phyloP scores from a whole-genome alignment of 345 rosid species.

The Cardiospermum halicacabum region DNA sequence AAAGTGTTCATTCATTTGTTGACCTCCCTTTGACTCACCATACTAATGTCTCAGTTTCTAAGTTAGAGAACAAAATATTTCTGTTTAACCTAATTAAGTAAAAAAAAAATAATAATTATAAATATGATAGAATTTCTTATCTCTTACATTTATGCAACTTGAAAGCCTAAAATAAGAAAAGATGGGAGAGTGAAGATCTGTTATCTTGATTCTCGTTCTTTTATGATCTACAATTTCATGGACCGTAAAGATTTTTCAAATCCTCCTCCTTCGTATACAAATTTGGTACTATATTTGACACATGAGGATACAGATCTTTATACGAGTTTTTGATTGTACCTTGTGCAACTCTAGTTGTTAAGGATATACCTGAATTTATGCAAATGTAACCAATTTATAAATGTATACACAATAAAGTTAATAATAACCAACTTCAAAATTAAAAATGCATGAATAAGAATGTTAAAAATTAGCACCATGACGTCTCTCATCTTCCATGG shows the following conservation, averaged over 20 bases:
- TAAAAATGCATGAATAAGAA: too few species aligned
- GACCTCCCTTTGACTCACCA: too few species aligned
- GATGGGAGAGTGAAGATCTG: neutral
- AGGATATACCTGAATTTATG: slow-evolving; percentile 89
- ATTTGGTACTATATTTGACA: slow-evolving; percentile 77
- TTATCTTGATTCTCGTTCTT: neutral
- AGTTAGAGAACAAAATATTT: too few species aligned
- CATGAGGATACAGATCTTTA: slow-evolving; percentile 90
- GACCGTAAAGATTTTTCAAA: slow-evolving; percentile 73
- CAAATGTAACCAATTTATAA: slow-evolving; percentile 6
- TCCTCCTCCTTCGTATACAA: slow-evolving; percentile 98
- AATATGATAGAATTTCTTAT: too few species aligned
- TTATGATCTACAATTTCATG: slow-evolving; percentile 33
- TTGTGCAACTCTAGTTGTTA: slow-evolving; percentile 98
- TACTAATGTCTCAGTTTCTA: too few species aligned
- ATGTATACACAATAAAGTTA: neutral
- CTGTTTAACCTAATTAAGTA: too few species aligned
- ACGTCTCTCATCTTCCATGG: too few species aligned
- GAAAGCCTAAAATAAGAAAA: neutral
- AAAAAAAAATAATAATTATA: too few species aligned
- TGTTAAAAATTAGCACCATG: neutral
- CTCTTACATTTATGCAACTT: neutral
- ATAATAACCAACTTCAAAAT: too few species aligned
- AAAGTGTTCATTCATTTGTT: too few species aligned
- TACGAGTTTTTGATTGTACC: slow-evolving; percentile 94